phyloP scores from a whole-genome alignment of 164 flowering plant species.

The Vitis rupestris region DNA sequence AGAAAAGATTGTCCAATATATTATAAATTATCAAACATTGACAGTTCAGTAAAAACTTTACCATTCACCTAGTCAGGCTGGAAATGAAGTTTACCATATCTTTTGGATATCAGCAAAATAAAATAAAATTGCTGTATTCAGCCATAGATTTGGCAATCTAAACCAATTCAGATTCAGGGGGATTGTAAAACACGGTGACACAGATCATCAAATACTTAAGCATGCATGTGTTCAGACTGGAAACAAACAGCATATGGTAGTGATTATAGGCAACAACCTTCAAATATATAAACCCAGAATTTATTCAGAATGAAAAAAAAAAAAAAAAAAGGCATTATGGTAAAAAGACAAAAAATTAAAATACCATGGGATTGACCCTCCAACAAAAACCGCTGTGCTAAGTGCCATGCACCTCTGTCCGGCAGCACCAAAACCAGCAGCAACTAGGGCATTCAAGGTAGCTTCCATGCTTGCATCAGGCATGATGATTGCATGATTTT shows the following conservation, averaged over 20 bases:
- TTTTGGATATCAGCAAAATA: too few species aligned
- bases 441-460: constrained; percentile 75
- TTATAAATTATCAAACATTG: background rate
- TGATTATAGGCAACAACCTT: too few species aligned
- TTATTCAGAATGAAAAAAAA: background rate
- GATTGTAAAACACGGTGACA: too few species aligned
- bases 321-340: background rate
- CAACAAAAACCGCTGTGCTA: constrained; percentile 82
- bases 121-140: too few species aligned
- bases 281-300: background rate
- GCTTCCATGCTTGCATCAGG: constrained; percentile 89
- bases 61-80: background rate
- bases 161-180: too few species aligned
- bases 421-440: constrained; percentile 95
- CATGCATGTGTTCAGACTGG: too few species aligned
- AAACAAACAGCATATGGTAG: too few species aligned
- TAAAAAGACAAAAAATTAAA: background rate
- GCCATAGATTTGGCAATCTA: too few species aligned
- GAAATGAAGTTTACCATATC: too few species aligned
- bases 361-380: constrained; percentile 75
- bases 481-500: constrained; percentile 86
- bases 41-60: too few species aligned
- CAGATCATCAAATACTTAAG: too few species aligned
- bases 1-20: background rate
- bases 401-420: constrained; percentile 91